Conservation (phyloP, 306 rosid genomes). For the Argentina anserina region DNA sequence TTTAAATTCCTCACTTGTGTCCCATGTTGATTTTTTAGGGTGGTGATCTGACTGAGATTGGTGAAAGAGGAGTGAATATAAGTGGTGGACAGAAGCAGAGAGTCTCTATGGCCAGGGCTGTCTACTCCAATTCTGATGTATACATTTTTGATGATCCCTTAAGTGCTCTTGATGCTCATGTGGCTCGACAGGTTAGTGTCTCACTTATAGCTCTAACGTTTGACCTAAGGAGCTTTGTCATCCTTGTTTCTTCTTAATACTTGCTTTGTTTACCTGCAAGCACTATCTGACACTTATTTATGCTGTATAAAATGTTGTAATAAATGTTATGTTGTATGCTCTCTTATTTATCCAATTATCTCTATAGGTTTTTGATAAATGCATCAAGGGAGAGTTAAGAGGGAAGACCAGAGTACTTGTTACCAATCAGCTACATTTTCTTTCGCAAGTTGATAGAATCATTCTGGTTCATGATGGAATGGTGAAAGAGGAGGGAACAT, state of each 20-base stretch:
- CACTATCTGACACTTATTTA: too few species aligned
- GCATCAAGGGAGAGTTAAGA: constrained; percentile 73
- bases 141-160: constrained; percentile 80
- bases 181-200: constrained; percentile 62
- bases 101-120: constrained; percentile 82
- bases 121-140: constrained; percentile 67
- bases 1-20: constrained; percentile 16
- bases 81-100: constrained; percentile 92
- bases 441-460: constrained; percentile 81
- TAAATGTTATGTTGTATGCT: not conserved
- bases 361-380: constrained; percentile 75
- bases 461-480: constrained; percentile 73
- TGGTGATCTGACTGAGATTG: constrained; percentile 81
- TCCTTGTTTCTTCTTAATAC: not conserved
- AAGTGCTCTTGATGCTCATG: constrained; percentile 80
- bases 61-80: constrained; percentile 84
- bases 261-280: not conserved
- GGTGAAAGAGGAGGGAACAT: constrained; percentile 88
- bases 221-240: not conserved
- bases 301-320: not conserved
- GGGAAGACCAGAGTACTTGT: constrained; percentile 90
- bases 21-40: constrained; percentile 36
- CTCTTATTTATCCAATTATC: constrained; percentile 17
- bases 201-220: constrained; percentile 6
- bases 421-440: constrained; percentile 91